Conservation (phyloP, 225 moss, liverwort and hornwort genomes). For the Ulota crispa region DNA sequence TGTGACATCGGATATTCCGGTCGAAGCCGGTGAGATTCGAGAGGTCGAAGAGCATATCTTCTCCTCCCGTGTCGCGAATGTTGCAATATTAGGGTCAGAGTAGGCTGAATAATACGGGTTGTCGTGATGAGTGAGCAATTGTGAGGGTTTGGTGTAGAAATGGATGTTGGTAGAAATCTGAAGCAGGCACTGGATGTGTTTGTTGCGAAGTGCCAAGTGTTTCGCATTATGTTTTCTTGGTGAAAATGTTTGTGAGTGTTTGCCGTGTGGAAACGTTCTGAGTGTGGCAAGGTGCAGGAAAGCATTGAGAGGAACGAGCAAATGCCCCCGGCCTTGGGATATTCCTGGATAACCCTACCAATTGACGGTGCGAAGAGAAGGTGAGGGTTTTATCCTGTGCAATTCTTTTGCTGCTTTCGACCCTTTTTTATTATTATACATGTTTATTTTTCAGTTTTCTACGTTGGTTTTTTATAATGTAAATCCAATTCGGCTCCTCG, state of each 20-base stretch:
- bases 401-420: conserved; percentile 15
- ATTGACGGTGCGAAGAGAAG: neutral
- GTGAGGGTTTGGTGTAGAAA: conserved; percentile 4
- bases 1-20: conserved; percentile 1
- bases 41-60: conserved; percentile 12
- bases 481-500: neutral
- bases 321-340: neutral
- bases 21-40: neutral
- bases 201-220: neutral
- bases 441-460: neutral
- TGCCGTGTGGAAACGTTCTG: conserved; percentile 19
- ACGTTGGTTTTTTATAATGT: neutral
- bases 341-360: neutral
- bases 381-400: conserved; percentile 14
- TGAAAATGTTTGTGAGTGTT: conserved; percentile 2
- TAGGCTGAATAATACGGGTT: neutral
- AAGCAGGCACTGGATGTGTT: neutral
- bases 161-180: neutral
- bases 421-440: neutral
- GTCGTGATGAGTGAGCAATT: neutral
- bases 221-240: conserved; percentile 18
- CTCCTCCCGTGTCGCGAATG: neutral
- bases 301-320: neutral
- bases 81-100: neutral
- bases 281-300: conserved; percentile 9